phyloP scores from a whole-genome alignment of 257 asterid species.

The Gentiana dahurica region DNA sequence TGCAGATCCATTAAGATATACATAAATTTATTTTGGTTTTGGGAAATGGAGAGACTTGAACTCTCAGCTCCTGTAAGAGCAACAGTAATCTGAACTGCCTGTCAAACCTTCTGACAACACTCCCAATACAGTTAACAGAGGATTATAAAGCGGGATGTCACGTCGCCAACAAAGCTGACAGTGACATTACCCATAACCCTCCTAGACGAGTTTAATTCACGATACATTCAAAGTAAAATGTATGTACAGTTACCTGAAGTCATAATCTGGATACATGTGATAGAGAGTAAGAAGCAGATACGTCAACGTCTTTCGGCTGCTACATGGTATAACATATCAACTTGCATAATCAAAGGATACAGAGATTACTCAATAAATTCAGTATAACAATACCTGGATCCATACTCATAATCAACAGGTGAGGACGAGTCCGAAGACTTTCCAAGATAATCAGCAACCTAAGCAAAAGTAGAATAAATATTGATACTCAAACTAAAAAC shows the following conservation, averaged over 20 bases:
- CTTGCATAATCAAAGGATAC: conserved; percentile 4
- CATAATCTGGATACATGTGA: conserved; percentile 91
- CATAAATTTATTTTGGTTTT: conserved; percentile 20
- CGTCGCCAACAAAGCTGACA: conserved; percentile 97
- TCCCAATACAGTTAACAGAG: conserved; percentile 65
- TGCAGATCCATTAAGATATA: conserved; percentile 10
- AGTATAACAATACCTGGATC: conserved; percentile 55
- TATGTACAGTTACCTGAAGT: conserved; percentile 87
- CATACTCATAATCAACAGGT: conserved; percentile 60
- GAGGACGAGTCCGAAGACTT: conserved; percentile 83
- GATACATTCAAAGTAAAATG: conserved; percentile 14
- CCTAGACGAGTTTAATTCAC: conserved; percentile 21
- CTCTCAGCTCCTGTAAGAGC: conserved; percentile 99
- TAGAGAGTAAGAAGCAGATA: conserved; percentile 86
- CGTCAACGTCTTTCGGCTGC: conserved; percentile 91
- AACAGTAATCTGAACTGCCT: conserved; percentile 91
- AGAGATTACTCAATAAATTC: conserved; percentile 2
- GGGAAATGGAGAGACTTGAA: conserved; percentile 99
- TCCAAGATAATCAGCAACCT: conserved; percentile 72
- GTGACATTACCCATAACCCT: conserved; percentile 98
- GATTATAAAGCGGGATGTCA: conserved; percentile 94
- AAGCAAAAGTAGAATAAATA: conserved; percentile 6
- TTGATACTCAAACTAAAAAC: neutral
- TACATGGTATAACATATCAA: conserved; percentile 5
- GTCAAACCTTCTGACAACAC: conserved; percentile 99